Conservation (phyloP, 2,329 filamentous ascomycete genomes). For the Penicillium sp. region DNA sequence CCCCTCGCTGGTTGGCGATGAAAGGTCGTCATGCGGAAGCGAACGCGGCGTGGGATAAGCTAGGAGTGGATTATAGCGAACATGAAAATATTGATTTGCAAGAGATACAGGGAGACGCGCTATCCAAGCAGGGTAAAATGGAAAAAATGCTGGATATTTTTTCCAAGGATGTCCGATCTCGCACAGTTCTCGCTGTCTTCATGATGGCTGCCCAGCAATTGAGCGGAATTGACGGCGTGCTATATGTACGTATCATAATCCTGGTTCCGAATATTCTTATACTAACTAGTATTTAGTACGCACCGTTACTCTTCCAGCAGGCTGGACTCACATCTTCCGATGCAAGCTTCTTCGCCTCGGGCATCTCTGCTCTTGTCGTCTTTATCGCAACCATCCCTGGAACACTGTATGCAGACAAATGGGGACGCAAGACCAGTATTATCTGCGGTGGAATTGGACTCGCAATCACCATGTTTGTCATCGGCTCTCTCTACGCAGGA, state of each 20-base stretch:
- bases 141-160: slow-evolving; percentile 35
- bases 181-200: slow-evolving; percentile 57
- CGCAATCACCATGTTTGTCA: slow-evolving; percentile 40
- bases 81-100: slow-evolving; percentile 51
- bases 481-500: slow-evolving; percentile 35
- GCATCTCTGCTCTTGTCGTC: slow-evolving; percentile 61
- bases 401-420: slow-evolving; percentile 57
- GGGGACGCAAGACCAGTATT: slow-evolving; percentile 57
- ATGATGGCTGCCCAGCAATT: slow-evolving; percentile 62
- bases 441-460: slow-evolving; percentile 56
- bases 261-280: not conserved
- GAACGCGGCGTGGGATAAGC: slow-evolving; percentile 39
- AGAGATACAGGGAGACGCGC: slow-evolving; percentile 10
- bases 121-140: slow-evolving; percentile 7
- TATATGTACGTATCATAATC: slow-evolving; percentile 52
- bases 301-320: slow-evolving; percentile 60
- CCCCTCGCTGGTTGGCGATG: slow-evolving; percentile 58
- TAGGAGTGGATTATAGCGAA: slow-evolving; percentile 49
- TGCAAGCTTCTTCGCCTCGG: slow-evolving; percentile 62
- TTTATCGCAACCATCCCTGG: slow-evolving; percentile 59
- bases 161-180: slow-evolving; percentile 45
- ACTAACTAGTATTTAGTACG: slow-evolving; percentile 48
- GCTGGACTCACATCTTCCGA: slow-evolving; percentile 58
- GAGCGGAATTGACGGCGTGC: slow-evolving; percentile 62
- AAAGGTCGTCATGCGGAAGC: slow-evolving; percentile 53